Evolutionary conservation across 208 protist genomes (phyloP), one percentile per base, ranked within the genome.

Genomic region (Trypanosoma cruzi): DNA sequence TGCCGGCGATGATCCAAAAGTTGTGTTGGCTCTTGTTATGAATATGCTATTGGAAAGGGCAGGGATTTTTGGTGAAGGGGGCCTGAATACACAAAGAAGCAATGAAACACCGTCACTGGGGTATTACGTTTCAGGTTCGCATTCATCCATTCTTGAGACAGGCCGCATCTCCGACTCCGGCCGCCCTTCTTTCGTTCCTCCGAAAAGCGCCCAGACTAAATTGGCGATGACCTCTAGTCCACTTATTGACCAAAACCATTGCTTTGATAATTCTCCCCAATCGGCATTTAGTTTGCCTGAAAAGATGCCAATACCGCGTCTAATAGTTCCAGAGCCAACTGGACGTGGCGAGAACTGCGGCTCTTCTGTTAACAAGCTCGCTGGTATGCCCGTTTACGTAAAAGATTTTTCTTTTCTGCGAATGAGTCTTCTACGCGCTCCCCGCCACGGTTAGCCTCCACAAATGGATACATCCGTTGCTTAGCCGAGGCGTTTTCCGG

Each of bases 11-110:
- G 71, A 84, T 56, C 57, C 66, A 29, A 64, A 48, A 59, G 60
- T 77, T 59, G 70, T 77, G 3, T 60, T 79, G 52, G 70, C 74
- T 0, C 56, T 84, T 28, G 58, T 84, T 20, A 68, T 84, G 79
- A 70, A 82, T 53, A 37, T 76, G 3, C 64, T 81, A 10, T 68
- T 75, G 56, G 54, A 73, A 50, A 29, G 56, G 54, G 22, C 2
- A n/a, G 29, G 31, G 32, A 0, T 13, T 28, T n/a, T 26, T 16
- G 20, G 8, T 4, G 37, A 42, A 62, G 54, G 18, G 42, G 31
- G 22, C 32, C n/a, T 16, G 1, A 26, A 16, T 48, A 42, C 29
- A 4, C 22, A 42, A 28, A 16, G 50, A 4, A 48, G 26, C 34
- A n/a, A 46, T 28, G 57, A n/a, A 20, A 50, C 48, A 52, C 48